A percentile compares a stretch with the other conserved stretches of the same genome.
Evolutionary conservation across 2,329 filamentous ascomycete genomes (phyloP).

Genomic region (Aaosphaeria arxii): DNA sequence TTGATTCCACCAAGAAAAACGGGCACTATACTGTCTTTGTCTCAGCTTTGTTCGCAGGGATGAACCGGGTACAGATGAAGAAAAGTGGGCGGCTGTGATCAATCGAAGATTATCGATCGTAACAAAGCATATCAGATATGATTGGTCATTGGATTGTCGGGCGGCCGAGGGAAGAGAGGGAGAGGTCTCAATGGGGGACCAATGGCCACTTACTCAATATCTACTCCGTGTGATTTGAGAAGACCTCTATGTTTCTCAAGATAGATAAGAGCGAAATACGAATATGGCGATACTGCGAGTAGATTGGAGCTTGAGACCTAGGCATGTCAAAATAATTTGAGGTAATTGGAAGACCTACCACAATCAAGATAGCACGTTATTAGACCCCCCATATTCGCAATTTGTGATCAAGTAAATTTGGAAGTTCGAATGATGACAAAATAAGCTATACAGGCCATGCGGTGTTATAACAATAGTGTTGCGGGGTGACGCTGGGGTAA

Average conservation of each 20-base stretch:
- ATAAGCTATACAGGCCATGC: not conserved
- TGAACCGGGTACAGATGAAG: not conserved
- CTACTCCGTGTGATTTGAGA: constrained; percentile 58
- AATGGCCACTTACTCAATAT: constrained; percentile 58
- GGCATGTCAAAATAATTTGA: not conserved
- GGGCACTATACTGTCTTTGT: constrained; percentile 59
- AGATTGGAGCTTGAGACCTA: not conserved
- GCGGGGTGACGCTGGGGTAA: not conserved
- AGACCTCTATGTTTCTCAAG: constrained; percentile 55
- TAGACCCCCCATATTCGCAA: constrained; percentile 52
- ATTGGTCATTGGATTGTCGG: too few relatives aligned
- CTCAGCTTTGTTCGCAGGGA: not conserved
- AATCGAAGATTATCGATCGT: too few relatives aligned
- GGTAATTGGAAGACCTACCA: constrained; percentile 45
- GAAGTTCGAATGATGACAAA: not conserved
- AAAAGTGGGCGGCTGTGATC: not conserved
- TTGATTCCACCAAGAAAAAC: constrained; percentile 60
- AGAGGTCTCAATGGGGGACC: too few relatives aligned
- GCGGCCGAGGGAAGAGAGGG: too few relatives aligned
- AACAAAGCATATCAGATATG: too few relatives aligned
- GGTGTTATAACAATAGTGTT: not conserved
- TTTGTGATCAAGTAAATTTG: not conserved
- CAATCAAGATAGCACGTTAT: constrained; percentile 68
- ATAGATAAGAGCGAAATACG: constrained; percentile 54
- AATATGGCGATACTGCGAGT: constrained; percentile 59